phyloP scores from a whole-genome alignment of 306 rosid species.

The Castanea crenata region DNA sequence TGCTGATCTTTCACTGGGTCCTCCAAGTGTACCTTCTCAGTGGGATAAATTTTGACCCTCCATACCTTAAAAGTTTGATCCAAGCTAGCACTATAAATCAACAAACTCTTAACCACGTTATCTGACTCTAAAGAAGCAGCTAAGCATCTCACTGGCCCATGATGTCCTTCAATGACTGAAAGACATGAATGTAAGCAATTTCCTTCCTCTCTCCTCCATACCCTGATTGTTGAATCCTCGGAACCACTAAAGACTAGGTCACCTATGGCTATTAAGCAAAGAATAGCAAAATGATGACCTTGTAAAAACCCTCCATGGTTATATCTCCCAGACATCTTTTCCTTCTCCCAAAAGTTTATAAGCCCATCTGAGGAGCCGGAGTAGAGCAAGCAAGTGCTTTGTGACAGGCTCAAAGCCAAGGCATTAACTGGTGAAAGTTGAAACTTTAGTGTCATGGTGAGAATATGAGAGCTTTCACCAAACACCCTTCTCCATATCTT shows the following conservation, averaged over 20 bases:
- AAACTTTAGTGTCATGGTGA: conserved; percentile 53
- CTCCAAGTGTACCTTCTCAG: conserved; percentile 23
- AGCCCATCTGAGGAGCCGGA: conserved; percentile 53
- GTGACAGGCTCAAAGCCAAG: conserved; percentile 35
- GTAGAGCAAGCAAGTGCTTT: conserved; percentile 34
- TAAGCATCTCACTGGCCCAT: conserved; percentile 52
- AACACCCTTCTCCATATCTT: conserved; percentile 60
- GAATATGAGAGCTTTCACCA: conserved; percentile 53
- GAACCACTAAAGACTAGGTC: conserved; percentile 46
- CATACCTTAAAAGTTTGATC: conserved; percentile 61
- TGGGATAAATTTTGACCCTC: conserved; percentile 47
- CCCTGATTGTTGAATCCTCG: conserved; percentile 45
- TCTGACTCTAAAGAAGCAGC: conserved; percentile 46
- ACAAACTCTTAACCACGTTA: conserved; percentile 29
- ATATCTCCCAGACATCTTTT: conserved; percentile 42
- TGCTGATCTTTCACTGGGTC: conserved; percentile 25
- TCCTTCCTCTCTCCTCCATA: conserved; percentile 58
- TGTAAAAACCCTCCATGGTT: conserved; percentile 55
- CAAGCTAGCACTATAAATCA: conserved; percentile 58
- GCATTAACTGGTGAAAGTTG: conserved; percentile 47
- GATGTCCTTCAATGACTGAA: conserved; percentile 50
- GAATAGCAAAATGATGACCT: conserved; percentile 52
- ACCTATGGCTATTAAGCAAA: conserved; percentile 44
- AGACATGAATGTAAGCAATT: conserved; percentile 46
- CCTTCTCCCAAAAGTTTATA: conserved; percentile 57